phyloP scores from a whole-genome alignment of 148 eudicot species.

The Vaccinium vitisidaea region DNA sequence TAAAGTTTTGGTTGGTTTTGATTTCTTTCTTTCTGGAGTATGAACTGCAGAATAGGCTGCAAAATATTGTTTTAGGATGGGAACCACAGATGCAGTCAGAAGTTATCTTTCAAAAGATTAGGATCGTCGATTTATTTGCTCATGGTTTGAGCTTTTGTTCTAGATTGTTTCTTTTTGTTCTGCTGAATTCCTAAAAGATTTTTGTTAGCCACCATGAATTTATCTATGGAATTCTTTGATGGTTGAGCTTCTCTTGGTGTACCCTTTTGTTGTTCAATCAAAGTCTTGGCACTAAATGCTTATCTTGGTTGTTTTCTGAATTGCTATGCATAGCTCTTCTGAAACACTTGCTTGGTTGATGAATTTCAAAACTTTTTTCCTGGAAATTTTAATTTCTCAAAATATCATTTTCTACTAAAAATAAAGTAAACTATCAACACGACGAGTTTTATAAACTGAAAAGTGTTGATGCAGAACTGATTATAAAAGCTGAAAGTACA shows the following conservation, averaged over 20 bases:
- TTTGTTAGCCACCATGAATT: not conserved
- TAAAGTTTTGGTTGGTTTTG: conserved; percentile 12
- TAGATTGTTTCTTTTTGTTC: not conserved
- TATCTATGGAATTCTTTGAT: not conserved
- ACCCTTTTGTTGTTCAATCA: not conserved
- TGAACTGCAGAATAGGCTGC: not conserved
- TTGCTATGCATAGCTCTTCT: not conserved
- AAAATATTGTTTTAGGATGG: not conserved
- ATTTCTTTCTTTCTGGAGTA: not conserved
- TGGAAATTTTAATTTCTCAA: not conserved
- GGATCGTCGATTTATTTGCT: not conserved
- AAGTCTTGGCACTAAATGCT: not conserved
- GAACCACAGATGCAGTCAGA: not conserved
- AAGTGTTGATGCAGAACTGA: not conserved
- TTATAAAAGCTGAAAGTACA: not conserved
- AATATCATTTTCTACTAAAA: not conserved
- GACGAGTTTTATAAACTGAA: not conserved
- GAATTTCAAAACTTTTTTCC: not conserved
- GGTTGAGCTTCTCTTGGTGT: not conserved
- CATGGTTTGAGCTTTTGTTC: not conserved
- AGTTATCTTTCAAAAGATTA: not conserved
- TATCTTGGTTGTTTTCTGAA: not conserved
- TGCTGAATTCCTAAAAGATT: not conserved
- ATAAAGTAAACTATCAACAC: not conserved
- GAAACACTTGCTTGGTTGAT: not conserved